Evolutionary conservation across 495 filamentous ascomycete species (phyloP).

Genomic region (Aspergillus kassunensis): DNA sequence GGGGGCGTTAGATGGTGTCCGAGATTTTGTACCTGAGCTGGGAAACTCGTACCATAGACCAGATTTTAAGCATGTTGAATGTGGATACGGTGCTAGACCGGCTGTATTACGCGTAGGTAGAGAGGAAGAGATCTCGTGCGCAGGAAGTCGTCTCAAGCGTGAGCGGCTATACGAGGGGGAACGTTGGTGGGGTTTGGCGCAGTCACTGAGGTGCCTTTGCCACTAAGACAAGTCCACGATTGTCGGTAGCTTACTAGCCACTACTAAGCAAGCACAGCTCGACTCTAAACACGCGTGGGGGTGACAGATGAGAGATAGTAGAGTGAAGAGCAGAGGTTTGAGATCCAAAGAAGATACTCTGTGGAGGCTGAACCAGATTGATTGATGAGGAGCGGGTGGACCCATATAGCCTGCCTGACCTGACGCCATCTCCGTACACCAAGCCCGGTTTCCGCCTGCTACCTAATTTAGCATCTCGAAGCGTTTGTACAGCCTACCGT

Average conservation of each 20-base stretch:
- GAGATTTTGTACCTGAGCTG: neutral
- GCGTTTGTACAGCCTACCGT: too few species aligned
- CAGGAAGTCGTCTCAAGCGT: neutral
- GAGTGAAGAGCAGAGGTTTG: neutral
- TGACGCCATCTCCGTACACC: conserved; percentile 12
- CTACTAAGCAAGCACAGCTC: too few species aligned
- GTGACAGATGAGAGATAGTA: too few species aligned
- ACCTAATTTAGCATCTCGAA: too few species aligned
- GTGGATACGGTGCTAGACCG: neutral
- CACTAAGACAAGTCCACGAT: neutral
- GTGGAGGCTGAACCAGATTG: neutral
- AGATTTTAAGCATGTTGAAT: conserved; percentile 94
- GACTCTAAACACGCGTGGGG: too few species aligned
- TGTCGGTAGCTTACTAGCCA: too few species aligned
- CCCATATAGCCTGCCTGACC: too few species aligned
- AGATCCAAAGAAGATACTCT: neutral
- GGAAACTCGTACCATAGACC: conserved; percentile 79
- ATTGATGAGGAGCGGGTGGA: neutral
- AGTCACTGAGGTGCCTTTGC: neutral
- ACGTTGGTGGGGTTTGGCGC: neutral
- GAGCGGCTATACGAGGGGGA: conserved; percentile 3
- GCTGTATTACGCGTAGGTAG: neutral
- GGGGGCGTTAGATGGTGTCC: neutral
- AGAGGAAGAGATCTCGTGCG: neutral
- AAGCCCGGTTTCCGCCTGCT: neutral